phyloP scores from a whole-genome alignment of 208 protist species.

The Tritrichomonas musculus region DNA sequence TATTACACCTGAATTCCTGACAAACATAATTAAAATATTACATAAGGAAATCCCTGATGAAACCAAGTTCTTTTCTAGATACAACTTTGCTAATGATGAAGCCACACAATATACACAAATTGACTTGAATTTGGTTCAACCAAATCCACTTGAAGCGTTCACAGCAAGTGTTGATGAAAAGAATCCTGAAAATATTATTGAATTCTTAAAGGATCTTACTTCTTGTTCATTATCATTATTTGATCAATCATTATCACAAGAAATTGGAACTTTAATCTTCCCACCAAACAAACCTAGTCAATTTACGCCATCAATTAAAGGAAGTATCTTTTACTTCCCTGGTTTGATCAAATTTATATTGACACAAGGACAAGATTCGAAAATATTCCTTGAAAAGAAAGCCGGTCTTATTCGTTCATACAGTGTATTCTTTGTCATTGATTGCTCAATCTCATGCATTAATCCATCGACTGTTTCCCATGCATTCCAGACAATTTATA shows the following conservation, averaged over 20 bases:
- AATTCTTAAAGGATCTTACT: not conserved
- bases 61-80: not conserved
- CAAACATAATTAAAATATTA: not conserved
- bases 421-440: not conserved
- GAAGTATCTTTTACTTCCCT: not conserved
- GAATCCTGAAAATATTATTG: not conserved
- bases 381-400: slow-evolving; percentile 1
- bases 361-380: slow-evolving; percentile 6
- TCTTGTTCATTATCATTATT: not conserved
- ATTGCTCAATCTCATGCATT: not conserved
- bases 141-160: not conserved
- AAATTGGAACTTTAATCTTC: too few relatives aligned
- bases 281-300: not conserved
- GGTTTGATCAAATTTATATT: not conserved
- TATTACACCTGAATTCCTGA: not conserved
- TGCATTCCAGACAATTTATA: not conserved
- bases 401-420: not conserved
- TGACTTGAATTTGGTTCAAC: not conserved
- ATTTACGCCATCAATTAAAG: not conserved
- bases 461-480: not conserved
- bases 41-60: not conserved
- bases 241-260: too few relatives aligned
- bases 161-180: too few relatives aligned
- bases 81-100: not conserved
- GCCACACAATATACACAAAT: not conserved